These are phyloP conservation scores for Scheffersomyces titani DNA, from an alignment of 1,139 yeast species.

Conservation along the genomic window DNA sequence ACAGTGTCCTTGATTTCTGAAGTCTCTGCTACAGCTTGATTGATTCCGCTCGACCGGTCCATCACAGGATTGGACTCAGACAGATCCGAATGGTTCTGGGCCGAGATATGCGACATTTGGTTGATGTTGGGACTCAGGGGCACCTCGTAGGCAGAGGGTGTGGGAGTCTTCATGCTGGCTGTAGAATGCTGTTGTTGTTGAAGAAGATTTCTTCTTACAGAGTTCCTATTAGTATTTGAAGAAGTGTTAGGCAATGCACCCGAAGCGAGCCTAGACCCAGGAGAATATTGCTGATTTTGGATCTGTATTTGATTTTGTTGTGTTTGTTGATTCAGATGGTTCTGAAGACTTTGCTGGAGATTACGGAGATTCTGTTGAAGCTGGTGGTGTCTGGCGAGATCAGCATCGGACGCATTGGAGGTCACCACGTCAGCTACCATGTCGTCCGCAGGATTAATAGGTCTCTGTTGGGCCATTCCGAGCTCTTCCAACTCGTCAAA, in stretches of 20 bases:
- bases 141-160: conserved; percentile 45
- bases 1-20: conserved; percentile 1
- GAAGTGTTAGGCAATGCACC: neutral
- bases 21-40: conserved; percentile 6
- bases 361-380: neutral
- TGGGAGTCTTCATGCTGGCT: conserved; percentile 34
- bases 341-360: neutral
- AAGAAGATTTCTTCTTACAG: conserved; percentile 9
- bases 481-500: neutral
- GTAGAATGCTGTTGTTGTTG: conserved; percentile 9
- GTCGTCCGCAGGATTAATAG: neutral
- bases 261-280: neutral
- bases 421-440: neutral
- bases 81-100: conserved; percentile 43
- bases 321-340: neutral
- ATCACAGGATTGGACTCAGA: conserved; percentile 35
- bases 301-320: neutral
- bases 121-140: conserved; percentile 44
- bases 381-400: neutral
- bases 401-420: neutral
- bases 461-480: neutral
- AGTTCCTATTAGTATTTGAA: neutral
- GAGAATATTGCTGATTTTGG: conserved; percentile 2
- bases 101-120: conserved; percentile 26
- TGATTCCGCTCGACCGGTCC: conserved; percentile 5